Evolutionary conservation across 106 monocot species (phyloP).

Genomic region (Gastrodia elata): DNA sequence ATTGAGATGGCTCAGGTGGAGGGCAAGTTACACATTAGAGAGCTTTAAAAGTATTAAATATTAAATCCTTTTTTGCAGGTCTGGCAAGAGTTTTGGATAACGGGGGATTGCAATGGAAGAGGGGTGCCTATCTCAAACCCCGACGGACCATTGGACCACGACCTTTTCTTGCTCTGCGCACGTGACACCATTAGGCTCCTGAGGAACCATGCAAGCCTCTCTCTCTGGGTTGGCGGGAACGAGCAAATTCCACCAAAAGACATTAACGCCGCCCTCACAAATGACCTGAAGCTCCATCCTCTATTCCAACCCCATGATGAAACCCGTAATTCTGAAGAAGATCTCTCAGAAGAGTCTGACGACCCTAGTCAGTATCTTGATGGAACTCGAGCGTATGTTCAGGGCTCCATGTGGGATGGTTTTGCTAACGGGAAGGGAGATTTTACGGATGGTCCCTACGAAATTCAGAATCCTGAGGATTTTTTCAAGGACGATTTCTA

Average conservation of each 20-base stretch:
- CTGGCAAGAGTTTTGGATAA: slow-evolving; percentile 99
- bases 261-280: slow-evolving; percentile 56
- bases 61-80: slow-evolving; percentile 47
- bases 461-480: slow-evolving; percentile 84
- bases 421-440: slow-evolving; percentile 90
- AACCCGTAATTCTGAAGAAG: slow-evolving; percentile 1
- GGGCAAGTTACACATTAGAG: no score
- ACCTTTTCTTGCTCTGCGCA: slow-evolving; percentile 80
- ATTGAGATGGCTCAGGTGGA: no score
- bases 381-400: slow-evolving; percentile 78
- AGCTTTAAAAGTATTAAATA: no score
- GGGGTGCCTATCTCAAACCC: slow-evolving; percentile 84
- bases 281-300: slow-evolving; percentile 69
- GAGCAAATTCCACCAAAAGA: slow-evolving; percentile 87
- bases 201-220: slow-evolving; percentile 86
- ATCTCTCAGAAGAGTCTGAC: slow-evolving; percentile 16
- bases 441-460: slow-evolving; percentile 93
- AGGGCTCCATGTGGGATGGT: slow-evolving; percentile 98
- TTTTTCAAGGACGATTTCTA: slow-evolving; percentile 85
- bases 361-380: slow-evolving; percentile 94
- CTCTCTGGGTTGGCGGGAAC: slow-evolving; percentile 95
- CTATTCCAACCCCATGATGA: slow-evolving; percentile 18
- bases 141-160: slow-evolving; percentile 93
- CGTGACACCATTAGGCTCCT: slow-evolving; percentile 85
- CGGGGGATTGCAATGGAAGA: slow-evolving; percentile 86